Evolutionary conservation across 768 basidiomycete genomes (phyloP), one percentile per base, ranked within the genome.

Genomic region (Phaeolepiota aurea): DNA sequence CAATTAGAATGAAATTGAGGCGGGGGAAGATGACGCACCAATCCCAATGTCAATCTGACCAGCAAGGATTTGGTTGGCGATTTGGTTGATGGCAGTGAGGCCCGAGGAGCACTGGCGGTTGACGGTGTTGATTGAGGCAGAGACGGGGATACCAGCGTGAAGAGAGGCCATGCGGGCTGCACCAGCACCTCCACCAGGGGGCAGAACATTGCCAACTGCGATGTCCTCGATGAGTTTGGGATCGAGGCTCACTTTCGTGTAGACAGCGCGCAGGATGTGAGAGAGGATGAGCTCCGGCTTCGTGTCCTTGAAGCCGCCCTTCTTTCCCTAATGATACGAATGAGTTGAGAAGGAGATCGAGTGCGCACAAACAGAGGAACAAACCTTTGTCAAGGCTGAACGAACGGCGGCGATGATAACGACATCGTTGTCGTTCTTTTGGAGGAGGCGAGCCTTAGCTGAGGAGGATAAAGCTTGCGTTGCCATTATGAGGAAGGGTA

Each of bases 51-150:
- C 81, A 47, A 93, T 93, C 64, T 90, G 82, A 1, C 88, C 86
- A 1, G 73, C 57, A 13, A 62, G 56, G 52, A 96, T 93, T 55
- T 82, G 70, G 55, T 83, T 85, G 20, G 90, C 87, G 48, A 94
- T 83, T 55, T 81, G 77, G 58, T 76, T 78, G 51, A 93, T 74
- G 7, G 87, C 84, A 19, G 84, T 80, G 32, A 96, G 69, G 30
- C 91, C 90, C 25, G 81, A 85, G 1, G 88, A 89, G 63, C 92
- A 94, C 61, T 93, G 89, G 20, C 92, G 72, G 64, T 96, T 93
- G 48, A 92, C 74, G 13, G 88, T 91, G 62, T 82, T 79, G 52
- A 96, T 53, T 11, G 86, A 62, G 3, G 80, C 66, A 5, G 80
- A 77, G 47, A 79, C 65, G 20, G 90, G 89, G 44, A 94, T 88